phyloP scores from a whole-genome alignment of 1,284 basidiomycete species.

The Boletus albobrunnescens region DNA sequence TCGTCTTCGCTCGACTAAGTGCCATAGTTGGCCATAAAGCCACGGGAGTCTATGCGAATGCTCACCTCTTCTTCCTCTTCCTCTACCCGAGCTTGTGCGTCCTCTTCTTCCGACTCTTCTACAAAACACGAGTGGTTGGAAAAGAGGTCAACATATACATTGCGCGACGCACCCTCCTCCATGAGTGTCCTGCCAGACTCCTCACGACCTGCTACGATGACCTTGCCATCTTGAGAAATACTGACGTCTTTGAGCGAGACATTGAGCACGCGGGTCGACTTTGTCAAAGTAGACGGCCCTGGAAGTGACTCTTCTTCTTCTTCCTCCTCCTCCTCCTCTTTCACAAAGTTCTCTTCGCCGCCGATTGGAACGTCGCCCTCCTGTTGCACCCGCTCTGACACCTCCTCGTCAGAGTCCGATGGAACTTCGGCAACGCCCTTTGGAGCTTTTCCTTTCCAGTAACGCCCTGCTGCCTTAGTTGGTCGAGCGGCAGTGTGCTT shows the following conservation, averaged over 20 bases:
- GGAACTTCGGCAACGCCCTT: conserved; percentile 59
- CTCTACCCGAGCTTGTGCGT: conserved; percentile 30
- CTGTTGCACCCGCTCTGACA: conserved; percentile 46
- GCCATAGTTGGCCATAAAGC: conserved; percentile 12
- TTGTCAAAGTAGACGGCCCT: conserved; percentile 31
- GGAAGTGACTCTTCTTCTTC: conserved; percentile 43
- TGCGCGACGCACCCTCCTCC: conserved; percentile 40
- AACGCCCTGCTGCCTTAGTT: conserved; percentile 68
- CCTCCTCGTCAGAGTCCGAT: conserved; percentile 63
- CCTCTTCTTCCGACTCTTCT: conserved; percentile 47
- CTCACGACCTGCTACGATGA: conserved; percentile 68
- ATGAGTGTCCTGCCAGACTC: conserved; percentile 66
- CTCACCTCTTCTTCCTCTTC: conserved; percentile 42
- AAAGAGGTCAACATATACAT: background rate
- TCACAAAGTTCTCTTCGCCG: conserved; percentile 47
- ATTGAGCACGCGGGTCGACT: conserved; percentile 55
- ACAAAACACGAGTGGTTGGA: conserved; percentile 21
- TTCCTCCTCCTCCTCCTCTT: conserved; percentile 37
- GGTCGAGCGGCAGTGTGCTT: conserved; percentile 71
- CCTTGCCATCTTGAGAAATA: conserved; percentile 72
- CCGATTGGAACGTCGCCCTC: conserved; percentile 58
- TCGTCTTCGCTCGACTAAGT: conserved; percentile 73
- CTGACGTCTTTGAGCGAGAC: conserved; percentile 71
- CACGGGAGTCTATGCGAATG: background rate
- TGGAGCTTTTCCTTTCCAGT: conserved; percentile 82